Conservation (phyloP, 345 rosid species). For the Rhizophora mangle region DNA sequence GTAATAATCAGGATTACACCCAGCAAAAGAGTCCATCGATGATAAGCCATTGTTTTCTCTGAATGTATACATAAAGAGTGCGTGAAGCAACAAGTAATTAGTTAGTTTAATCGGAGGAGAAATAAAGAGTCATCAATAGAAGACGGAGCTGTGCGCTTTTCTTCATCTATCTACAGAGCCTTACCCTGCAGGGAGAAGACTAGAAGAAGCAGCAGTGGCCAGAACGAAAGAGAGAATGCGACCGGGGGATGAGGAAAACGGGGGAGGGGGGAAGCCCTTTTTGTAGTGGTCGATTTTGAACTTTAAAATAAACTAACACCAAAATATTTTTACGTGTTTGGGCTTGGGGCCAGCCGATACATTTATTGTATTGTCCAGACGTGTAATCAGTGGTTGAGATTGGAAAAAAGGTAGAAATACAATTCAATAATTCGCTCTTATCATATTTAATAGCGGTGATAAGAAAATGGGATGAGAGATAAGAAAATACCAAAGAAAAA, state of each 20-base stretch:
- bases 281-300: slow-evolving; percentile 1
- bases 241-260: background rate
- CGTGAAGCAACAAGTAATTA: background rate
- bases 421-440: too few species aligned
- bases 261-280: background rate
- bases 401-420: too few species aligned
- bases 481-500: too few species aligned
- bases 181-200: background rate
- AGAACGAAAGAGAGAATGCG: background rate
- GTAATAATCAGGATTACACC: slow-evolving; percentile 22
- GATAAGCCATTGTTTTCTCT: background rate
- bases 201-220: too few species aligned
- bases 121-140: background rate
- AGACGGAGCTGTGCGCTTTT: background rate
- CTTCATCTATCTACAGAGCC: background rate
- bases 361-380: too few species aligned
- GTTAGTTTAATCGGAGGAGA: background rate
- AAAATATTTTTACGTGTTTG: too few species aligned
- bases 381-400: too few species aligned
- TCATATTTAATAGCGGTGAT: too few species aligned
- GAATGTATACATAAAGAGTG: background rate
- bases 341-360: too few species aligned
- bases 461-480: too few species aligned
- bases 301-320: too few species aligned
- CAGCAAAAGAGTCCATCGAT: slow-evolving; percentile 26